Evolutionary conservation across 2,329 filamentous ascomycete species (phyloP), one percentile per base, ranked within the genome.

Genomic region (Aschersonia sp.): DNA sequence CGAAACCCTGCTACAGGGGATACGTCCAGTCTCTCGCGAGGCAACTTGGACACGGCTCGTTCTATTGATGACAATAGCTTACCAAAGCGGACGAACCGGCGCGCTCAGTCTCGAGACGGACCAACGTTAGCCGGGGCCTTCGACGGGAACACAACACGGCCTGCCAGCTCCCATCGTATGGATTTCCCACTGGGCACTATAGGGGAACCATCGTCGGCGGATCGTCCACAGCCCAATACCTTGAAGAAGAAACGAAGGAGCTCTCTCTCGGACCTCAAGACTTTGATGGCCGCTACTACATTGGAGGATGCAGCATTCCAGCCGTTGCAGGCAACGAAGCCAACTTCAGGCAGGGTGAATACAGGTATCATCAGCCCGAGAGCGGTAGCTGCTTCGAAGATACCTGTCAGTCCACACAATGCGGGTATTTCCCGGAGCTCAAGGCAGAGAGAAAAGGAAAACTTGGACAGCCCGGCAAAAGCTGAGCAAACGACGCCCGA

Each of bases 201-300:
- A 45, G 76, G 75, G 12, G 76, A 79, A 56, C 76, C 76, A 1
- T 68, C 70, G 0, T 64, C 63, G 40, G 40, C 7, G 10, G 14
- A 11, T n/a, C 14, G 40, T 22, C 40, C 40, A 7, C 9, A 7
- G 14, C 40, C 47, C 4, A 73, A 68, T 53, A 61, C 61, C n/a
- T 66, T 70, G 43, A 81, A 76, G 60, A 89, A 82, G 53, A 95
- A 94, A 69, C 77, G 90, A 48, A 81, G 90, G 60, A 95, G 89
- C 66, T 95, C 89, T 30, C 68, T 97, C 41, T 95, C 89, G 5
- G 90, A 97, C 62, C 72, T 97, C 44, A 84, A 80, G 54, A 74
- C 70, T 48, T 68, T 86, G 14, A 81, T 90, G 65, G 74, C 73
- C 41, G 72, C 77, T 48, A 71, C 81, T 7, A 74, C 69, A 9